These are phyloP conservation scores for Rhododendron mucronatum DNA, from an alignment of 148 eudicot species.

Conservation along the genomic window DNA sequence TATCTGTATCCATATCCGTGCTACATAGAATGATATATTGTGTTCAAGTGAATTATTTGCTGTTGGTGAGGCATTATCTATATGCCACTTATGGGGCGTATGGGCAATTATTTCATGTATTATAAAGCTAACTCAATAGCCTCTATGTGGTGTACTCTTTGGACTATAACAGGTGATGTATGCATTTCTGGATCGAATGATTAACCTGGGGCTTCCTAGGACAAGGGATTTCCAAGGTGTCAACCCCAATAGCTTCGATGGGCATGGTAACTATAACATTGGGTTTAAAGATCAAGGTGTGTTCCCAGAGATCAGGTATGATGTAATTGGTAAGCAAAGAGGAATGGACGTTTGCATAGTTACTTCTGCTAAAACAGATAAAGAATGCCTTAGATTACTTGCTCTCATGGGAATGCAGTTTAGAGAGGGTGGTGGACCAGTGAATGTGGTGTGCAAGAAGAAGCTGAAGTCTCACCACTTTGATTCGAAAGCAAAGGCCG, in stretches of 20 bases:
- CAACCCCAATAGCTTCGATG: constrained; percentile 89
- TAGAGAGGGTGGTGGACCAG: constrained; percentile 61
- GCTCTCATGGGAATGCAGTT: constrained; percentile 97
- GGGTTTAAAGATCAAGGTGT: constrained; percentile 84
- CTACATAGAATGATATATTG: not conserved
- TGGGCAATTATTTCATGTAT: not conserved
- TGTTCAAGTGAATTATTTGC: not conserved
- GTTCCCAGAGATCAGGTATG: constrained; percentile 76
- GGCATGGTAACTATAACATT: constrained; percentile 87
- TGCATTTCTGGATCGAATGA: constrained; percentile 82
- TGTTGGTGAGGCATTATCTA: not conserved
- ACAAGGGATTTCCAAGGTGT: constrained; percentile 92
- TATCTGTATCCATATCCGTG: not conserved
- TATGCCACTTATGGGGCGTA: not conserved
- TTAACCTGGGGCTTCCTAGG: constrained; percentile 91
- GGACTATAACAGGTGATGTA: constrained; percentile 65
- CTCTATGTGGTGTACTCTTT: not conserved
- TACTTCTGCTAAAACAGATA: constrained; percentile 87
- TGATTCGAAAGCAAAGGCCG: constrained; percentile 48
- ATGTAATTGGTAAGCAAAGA: constrained; percentile 69
- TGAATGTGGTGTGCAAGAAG: constrained; percentile 60
- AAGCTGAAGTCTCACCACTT: constrained; percentile 89
- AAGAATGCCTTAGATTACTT: constrained; percentile 69
- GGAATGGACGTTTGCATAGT: constrained; percentile 94
- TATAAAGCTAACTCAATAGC: not conserved